Conservation (phyloP, 192 early-diverging fungal genomes). For the Rhizophagus prolifer region DNA sequence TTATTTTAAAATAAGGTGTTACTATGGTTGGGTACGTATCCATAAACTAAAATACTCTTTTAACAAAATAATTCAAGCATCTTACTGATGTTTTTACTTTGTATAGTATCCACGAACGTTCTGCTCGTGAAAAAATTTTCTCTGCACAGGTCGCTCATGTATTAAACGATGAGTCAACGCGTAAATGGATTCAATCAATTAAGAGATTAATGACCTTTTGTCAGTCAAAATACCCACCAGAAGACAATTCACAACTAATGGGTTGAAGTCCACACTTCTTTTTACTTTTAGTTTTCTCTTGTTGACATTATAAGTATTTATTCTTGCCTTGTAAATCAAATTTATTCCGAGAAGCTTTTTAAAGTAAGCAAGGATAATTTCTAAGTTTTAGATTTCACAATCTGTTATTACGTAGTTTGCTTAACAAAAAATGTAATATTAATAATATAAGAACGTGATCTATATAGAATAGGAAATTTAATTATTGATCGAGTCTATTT, state of each 20-base stretch:
- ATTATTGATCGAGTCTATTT: not conserved
- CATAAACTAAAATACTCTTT: not conserved
- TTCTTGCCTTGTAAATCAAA: not conserved
- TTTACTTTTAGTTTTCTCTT: not conserved
- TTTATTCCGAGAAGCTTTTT: no score
- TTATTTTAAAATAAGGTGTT: slow-evolving; percentile 49
- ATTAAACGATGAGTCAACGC: slow-evolving; percentile 92
- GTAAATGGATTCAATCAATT: slow-evolving; percentile 99
- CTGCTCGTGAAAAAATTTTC: slow-evolving; percentile 95
- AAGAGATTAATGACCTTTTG: slow-evolving; percentile 97
- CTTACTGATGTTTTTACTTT: not conserved
- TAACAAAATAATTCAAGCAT: not conserved
- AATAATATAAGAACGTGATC: no score
- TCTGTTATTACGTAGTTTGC: no score
- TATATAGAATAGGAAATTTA: not conserved
- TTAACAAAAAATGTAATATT: no score
- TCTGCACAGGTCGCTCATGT: slow-evolving; percentile 94
- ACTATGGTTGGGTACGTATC: slow-evolving; percentile 83
- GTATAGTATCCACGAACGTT: slow-evolving; percentile 91
- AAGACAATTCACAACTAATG: slow-evolving; percentile 44
- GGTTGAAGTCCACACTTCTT: not conserved
- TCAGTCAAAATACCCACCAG: slow-evolving; percentile 87
- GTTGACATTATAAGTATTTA: not conserved
- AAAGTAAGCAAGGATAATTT: no score
- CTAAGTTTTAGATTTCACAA: no score